These are phyloP conservation scores for Triticum timopheevii DNA, from an alignment of 176 grass and related monocot species.

Conservation along the genomic window DNA sequence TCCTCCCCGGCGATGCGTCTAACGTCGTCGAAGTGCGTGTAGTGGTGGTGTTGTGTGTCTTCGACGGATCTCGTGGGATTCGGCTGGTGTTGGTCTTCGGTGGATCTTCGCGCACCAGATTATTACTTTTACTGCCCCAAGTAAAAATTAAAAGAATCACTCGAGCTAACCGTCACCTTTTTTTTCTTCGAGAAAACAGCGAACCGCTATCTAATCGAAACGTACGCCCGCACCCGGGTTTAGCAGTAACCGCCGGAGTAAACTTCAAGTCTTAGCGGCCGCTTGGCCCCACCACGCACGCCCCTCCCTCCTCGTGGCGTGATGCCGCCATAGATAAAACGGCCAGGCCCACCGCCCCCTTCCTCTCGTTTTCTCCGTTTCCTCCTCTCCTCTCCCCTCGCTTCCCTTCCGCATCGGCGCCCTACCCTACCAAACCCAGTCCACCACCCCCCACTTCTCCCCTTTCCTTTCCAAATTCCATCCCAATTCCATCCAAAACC, in stretches of 20 bases:
- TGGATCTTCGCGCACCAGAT: no score
- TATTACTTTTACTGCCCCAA: no score
- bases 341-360: neutral
- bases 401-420: neutral
- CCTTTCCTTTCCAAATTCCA: neutral
- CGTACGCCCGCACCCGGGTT: neutral
- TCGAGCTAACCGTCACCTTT: no score
- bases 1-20: no score
- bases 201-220: no score
- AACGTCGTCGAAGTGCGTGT: no score
- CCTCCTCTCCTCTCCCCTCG: neutral
- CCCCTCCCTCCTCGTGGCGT: neutral
- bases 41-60: no score
- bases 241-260: neutral
- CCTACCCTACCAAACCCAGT: neutral
- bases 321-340: neutral
- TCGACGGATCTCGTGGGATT: no score
- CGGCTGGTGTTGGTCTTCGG: no score
- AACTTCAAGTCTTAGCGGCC: neutral
- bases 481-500: neutral
- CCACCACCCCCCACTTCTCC: neutral
- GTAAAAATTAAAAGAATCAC: no score
- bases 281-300: neutral
- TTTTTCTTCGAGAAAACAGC: no score
- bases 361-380: neutral